phyloP scores from a whole-genome alignment of 805 yeast species.

The Metschnikowia lochheadii region DNA sequence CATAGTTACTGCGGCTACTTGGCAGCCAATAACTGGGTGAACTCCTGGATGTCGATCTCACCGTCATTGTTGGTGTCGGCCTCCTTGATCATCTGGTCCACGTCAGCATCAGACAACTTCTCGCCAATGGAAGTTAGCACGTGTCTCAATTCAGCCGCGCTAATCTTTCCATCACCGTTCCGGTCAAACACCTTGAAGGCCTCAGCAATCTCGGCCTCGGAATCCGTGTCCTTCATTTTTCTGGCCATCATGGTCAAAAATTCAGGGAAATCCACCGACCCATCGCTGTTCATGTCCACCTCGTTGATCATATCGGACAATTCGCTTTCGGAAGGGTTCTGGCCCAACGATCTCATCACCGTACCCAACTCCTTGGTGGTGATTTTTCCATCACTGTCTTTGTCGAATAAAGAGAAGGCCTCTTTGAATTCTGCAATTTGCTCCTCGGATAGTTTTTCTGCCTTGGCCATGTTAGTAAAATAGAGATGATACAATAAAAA shows the following conservation, averaged over 20 bases:
- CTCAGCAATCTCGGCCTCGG: conserved; percentile 94
- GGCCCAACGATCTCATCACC: conserved; percentile 98
- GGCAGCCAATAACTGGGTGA: conserved; percentile 81
- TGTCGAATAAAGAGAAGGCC: conserved; percentile 95
- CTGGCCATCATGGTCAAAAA: conserved; percentile 41
- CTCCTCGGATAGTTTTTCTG: conserved; percentile 89
- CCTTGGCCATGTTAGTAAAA: conserved; percentile 39
- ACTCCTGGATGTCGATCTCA: conserved; percentile 94
- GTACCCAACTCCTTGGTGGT: conserved; percentile 95
- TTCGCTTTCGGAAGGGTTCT: conserved; percentile 94
- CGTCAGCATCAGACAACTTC: conserved; percentile 93
- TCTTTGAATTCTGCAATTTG: conserved; percentile 97
- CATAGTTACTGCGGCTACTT: conserved; percentile 38
- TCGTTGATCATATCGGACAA: conserved; percentile 96
- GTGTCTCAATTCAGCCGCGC: conserved; percentile 94
- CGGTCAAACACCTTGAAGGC: conserved; percentile 97
- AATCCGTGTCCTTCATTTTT: conserved; percentile 93
- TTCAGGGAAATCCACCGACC: conserved; percentile 51
- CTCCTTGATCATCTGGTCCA: conserved; percentile 94
- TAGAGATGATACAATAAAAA: neutral
- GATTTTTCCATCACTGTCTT: conserved; percentile 95
- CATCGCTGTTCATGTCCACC: conserved; percentile 94
- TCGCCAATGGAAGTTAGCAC: conserved; percentile 98
- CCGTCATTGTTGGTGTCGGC: conserved; percentile 96
- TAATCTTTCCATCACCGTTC: conserved; percentile 94